These are phyloP conservation scores for Russula earlei DNA, from an alignment of 768 basidiomycete species.

Conservation along the genomic window DNA sequence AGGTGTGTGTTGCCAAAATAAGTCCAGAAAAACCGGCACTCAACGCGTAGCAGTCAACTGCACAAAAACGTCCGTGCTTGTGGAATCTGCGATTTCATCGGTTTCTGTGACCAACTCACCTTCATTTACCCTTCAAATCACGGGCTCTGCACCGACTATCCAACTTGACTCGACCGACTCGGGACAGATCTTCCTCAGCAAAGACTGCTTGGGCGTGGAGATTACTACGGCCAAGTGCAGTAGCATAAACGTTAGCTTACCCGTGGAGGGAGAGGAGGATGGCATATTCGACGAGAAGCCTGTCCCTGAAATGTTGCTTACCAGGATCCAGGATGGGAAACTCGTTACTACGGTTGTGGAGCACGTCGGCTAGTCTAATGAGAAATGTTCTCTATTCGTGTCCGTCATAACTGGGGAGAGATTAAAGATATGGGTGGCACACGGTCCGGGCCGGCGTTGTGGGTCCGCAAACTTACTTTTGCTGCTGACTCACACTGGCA, in stretches of 20 bases:
- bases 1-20: conserved; percentile 37
- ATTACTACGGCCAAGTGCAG: conserved; percentile 94
- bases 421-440: no score
- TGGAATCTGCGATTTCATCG: conserved; percentile 89
- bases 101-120: conserved; percentile 85
- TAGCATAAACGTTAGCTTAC: conserved; percentile 82
- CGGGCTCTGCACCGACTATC: conserved; percentile 82
- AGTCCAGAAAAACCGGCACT: background rate
- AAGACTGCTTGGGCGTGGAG: conserved; percentile 67
- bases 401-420: background rate
- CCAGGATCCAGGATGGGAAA: conserved; percentile 70
- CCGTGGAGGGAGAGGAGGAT: conserved; percentile 81
- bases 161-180: conserved; percentile 93
- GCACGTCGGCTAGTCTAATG: conserved; percentile 46
- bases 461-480: no score
- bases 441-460: no score
- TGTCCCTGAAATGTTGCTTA: conserved; percentile 93
- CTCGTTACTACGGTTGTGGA: conserved; percentile 85
- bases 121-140: conserved; percentile 88
- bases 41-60: conserved; percentile 58
- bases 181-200: conserved; percentile 89
- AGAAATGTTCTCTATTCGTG: background rate
- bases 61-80: conserved; percentile 74
- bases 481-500: no score
- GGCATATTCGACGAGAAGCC: conserved; percentile 86